phyloP scores from a whole-genome alignment of 2,329 filamentous ascomycete genomes.

The Scortechinia acanthostroma region DNA sequence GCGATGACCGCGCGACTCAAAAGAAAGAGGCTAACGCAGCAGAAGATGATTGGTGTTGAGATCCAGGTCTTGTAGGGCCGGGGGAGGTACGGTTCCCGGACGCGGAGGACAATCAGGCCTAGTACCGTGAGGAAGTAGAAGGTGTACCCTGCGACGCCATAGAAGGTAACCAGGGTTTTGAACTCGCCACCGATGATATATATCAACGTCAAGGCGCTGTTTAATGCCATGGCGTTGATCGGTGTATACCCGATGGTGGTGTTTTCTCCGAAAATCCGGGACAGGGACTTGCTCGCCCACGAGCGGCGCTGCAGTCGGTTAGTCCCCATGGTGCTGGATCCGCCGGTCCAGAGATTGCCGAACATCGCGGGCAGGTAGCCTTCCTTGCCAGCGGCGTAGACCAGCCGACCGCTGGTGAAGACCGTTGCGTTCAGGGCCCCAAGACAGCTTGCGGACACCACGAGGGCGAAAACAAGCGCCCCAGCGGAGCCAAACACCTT shows the following conservation, averaged over 20 bases:
- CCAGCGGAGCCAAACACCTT: slow-evolving; percentile 84
- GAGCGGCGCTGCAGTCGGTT: slow-evolving; percentile 31
- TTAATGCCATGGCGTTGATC: slow-evolving; percentile 83
- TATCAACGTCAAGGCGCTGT: slow-evolving; percentile 62
- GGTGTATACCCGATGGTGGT: slow-evolving; percentile 85
- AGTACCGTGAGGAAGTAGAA: slow-evolving; percentile 97
- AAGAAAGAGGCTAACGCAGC: slow-evolving; percentile 90
- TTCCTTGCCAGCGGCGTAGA: slow-evolving; percentile 92
- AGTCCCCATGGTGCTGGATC: slow-evolving; percentile 5
- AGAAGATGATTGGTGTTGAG: slow-evolving; percentile 92
- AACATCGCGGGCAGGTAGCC: slow-evolving; percentile 83
- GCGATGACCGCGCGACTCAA: slow-evolving; percentile 83
- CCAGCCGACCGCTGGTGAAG: slow-evolving; percentile 84
- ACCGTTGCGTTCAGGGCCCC: slow-evolving; percentile 89
- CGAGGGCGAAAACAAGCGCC: slow-evolving; percentile 75
- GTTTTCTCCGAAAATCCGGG: slow-evolving; percentile 68
- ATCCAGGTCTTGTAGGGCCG: slow-evolving; percentile 95
- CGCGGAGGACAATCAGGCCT: slow-evolving; percentile 81
- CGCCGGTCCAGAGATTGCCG: slow-evolving; percentile 65
- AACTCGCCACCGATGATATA: slow-evolving; percentile 90
- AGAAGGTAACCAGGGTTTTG: slow-evolving; percentile 85
- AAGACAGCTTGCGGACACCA: slow-evolving; percentile 87
- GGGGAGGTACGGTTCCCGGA: slow-evolving; percentile 80
- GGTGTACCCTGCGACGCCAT: slow-evolving; percentile 91
- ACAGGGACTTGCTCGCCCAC: slow-evolving; percentile 47